A percentile compares a stretch with the other conserved stretches of the same genome.
phyloP scores from a whole-genome alignment of 352 stramenopile species.

The Phytophthora chlamydospora region DNA sequence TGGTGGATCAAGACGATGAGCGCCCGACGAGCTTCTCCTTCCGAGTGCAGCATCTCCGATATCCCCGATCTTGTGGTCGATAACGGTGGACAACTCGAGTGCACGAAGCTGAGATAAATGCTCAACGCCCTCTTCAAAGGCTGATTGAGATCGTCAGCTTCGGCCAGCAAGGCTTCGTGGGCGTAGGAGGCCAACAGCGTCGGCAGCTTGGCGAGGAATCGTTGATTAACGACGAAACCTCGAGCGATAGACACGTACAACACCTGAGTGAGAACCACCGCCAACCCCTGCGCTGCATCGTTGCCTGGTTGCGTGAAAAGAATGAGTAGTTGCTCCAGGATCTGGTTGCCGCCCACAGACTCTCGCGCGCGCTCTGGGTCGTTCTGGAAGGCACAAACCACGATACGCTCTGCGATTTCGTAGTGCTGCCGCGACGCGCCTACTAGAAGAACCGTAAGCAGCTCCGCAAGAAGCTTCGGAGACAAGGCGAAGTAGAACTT shows the following conservation, averaged over 20 bases:
- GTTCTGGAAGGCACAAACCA: constrained; percentile 61
- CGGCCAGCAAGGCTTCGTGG: constrained; percentile 6
- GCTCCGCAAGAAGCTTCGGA: constrained; percentile 58
- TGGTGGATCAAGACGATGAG: constrained; percentile 30
- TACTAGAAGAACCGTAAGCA: constrained; percentile 72
- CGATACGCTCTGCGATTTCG: constrained; percentile 45
- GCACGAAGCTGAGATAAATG: constrained; percentile 64
- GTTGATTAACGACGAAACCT: constrained; percentile 55
- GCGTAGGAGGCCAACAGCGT: constrained; percentile 39
- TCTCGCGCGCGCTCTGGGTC: constrained; percentile 39
- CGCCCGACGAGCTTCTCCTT: constrained; percentile 34
- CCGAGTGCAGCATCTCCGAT: constrained; percentile 46
- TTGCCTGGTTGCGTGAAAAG: constrained; percentile 59
- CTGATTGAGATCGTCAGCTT: constrained; percentile 19
- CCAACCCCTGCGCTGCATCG: constrained; percentile 29
- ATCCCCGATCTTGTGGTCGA: constrained; percentile 44
- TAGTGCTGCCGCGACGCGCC: constrained; percentile 46
- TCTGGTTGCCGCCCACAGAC: constrained; percentile 62
- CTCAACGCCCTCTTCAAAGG: constrained; percentile 50
- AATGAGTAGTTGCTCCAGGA: constrained; percentile 73
- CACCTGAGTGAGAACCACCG: constrained; percentile 54
- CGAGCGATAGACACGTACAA: constrained; percentile 54
- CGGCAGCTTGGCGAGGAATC: constrained; percentile 64
- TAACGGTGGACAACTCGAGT: constrained; percentile 21
- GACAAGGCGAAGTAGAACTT: constrained; percentile 55